Evolutionary conservation across 1,284 basidiomycete species (phyloP).

Genomic region (Cutaneotrichosporon cavernicola): DNA sequence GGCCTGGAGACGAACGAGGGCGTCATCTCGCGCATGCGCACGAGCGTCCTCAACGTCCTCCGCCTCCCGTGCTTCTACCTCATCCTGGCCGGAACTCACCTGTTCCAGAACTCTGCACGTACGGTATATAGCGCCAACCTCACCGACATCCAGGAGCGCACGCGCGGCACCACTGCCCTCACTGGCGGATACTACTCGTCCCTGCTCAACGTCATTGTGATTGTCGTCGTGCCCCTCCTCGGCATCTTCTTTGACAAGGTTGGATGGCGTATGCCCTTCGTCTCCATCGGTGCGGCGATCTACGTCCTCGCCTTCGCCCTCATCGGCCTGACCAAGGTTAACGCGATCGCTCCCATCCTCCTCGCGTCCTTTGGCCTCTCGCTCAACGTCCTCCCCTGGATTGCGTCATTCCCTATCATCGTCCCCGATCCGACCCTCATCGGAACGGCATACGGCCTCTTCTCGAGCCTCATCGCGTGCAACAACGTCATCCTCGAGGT

Average conservation of each 20-base stretch:
- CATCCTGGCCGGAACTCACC: slow-evolving; percentile 24
- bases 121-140: slow-evolving; percentile 43
- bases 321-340: slow-evolving; percentile 44
- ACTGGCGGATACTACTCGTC: slow-evolving; percentile 48
- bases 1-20: slow-evolving; percentile 3
- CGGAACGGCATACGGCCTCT: slow-evolving; percentile 50
- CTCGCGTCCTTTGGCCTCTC: slow-evolving; percentile 43
- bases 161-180: slow-evolving; percentile 40
- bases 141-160: slow-evolving; percentile 48
- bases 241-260: slow-evolving; percentile 35
- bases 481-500: slow-evolving; percentile 45
- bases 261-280: slow-evolving; percentile 23
- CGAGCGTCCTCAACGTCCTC: slow-evolving; percentile 16
- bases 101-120: slow-evolving; percentile 43
- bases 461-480: slow-evolving; percentile 28
- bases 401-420: slow-evolving; percentile 48
- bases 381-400: slow-evolving; percentile 45
- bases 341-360: slow-evolving; percentile 46
- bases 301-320: slow-evolving; percentile 48
- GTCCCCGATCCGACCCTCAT: slow-evolving; percentile 45
- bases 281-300: slow-evolving; percentile 34
- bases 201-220: slow-evolving; percentile 47
- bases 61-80: slow-evolving; percentile 23
- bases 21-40: slow-evolving; percentile 4
- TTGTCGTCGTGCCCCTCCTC: slow-evolving; percentile 46